Conservation (phyloP, 2,329 filamentous ascomycete genomes). For the Samsoniella hepiali region DNA sequence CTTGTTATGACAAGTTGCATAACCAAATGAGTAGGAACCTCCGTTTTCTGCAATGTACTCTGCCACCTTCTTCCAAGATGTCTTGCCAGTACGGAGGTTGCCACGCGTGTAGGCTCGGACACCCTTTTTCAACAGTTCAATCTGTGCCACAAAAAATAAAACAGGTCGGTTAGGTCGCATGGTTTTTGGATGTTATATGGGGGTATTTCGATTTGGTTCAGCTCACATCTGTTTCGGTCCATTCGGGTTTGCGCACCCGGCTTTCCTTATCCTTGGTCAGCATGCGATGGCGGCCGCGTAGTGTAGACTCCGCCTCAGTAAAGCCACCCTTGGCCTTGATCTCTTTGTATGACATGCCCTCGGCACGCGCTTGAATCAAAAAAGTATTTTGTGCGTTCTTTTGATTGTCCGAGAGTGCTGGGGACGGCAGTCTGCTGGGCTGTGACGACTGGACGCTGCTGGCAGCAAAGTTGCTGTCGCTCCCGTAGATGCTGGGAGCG, state of each 20-base stretch:
- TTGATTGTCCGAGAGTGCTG: not conserved
- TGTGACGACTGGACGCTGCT: conserved; percentile 6
- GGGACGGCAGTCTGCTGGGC: conserved; percentile 8
- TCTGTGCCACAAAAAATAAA: conserved; percentile 30
- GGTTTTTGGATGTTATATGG: not conserved
- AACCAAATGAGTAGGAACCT: conserved; percentile 57
- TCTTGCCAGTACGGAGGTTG: conserved; percentile 34
- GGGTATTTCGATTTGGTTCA: conserved; percentile 21
- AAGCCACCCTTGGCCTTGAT: conserved; percentile 57
- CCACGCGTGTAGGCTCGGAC: conserved; percentile 30
- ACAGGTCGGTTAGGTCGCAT: conserved; percentile 10
- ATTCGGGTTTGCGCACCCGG: conserved; percentile 63
- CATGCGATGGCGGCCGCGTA: conserved; percentile 64
- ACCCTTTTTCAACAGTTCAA: conserved; percentile 43
- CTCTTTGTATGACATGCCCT: conserved; percentile 62
- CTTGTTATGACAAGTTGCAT: conserved; percentile 56
- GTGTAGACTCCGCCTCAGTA: conserved; percentile 65
- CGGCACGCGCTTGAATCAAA: conserved; percentile 51
- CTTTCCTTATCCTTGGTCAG: conserved; percentile 61
- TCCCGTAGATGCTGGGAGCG: conserved; percentile 7
- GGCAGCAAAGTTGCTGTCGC: conserved; percentile 4
- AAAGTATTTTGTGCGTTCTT: conserved; percentile 26
- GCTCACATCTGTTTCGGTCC: conserved; percentile 62
- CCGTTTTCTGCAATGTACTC: conserved; percentile 50
- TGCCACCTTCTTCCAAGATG: conserved; percentile 57